phyloP scores from a whole-genome alignment of 2,329 filamentous ascomycete species.

The Apiospora kogelbergensis region DNA sequence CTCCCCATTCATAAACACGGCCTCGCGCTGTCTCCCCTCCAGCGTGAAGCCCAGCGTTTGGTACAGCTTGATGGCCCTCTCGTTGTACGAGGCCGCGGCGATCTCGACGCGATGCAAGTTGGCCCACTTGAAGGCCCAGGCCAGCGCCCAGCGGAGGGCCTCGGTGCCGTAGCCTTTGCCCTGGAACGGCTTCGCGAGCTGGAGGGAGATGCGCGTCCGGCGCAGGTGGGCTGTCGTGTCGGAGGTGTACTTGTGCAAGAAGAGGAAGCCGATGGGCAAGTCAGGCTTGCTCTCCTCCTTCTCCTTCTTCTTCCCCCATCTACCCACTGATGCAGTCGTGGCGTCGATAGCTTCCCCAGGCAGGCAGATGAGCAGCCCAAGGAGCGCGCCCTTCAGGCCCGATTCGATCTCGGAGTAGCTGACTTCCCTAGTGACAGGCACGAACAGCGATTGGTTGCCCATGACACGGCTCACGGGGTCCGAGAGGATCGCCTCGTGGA shows the following conservation, averaged over 20 bases:
- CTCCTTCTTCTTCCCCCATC: background rate
- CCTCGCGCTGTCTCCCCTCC: conserved; percentile 43
- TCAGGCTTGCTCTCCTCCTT: background rate
- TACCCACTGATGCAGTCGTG: background rate
- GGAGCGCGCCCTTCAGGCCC: conserved; percentile 12
- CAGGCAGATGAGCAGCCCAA: conserved; percentile 24
- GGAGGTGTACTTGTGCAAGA: background rate
- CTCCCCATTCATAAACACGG: conserved; percentile 41
- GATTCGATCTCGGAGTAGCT: conserved; percentile 17
- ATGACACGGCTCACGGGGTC: conserved; percentile 11
- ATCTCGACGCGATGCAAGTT: conserved; percentile 45
- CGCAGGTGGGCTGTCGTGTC: background rate
- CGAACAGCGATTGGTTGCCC: conserved; percentile 6
- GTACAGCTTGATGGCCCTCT: conserved; percentile 42
- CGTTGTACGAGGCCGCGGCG: conserved; percentile 41
- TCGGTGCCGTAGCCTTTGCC: conserved; percentile 45
- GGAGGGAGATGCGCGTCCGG: conserved; percentile 33
- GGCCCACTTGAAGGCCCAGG: conserved; percentile 45
- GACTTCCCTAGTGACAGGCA: conserved; percentile 15
- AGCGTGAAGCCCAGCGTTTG: conserved; percentile 43
- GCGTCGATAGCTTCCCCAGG: background rate
- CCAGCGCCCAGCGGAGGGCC: conserved; percentile 45
- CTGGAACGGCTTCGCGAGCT: conserved; percentile 34
- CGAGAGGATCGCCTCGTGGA: conserved; percentile 17
- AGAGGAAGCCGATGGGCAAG: background rate